Conservation (phyloP, 352 stramenopile genomes). For the Pythium utonaiense region DNA sequence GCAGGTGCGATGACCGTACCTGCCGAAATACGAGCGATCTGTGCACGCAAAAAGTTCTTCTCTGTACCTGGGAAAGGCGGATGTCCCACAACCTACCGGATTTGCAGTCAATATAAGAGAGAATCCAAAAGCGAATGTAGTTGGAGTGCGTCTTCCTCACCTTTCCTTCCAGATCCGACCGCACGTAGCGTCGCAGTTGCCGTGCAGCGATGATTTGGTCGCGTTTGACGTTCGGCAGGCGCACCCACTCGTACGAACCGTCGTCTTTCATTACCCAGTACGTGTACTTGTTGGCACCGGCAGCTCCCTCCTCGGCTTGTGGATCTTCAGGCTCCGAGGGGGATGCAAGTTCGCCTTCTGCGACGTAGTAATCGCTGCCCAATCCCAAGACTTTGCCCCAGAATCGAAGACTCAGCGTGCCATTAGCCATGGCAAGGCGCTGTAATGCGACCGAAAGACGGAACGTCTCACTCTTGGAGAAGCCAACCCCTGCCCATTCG, state of each 20-base stretch:
- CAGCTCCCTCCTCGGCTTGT: constrained; percentile 59
- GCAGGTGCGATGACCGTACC: constrained; percentile 76
- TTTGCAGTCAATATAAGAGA: not conserved
- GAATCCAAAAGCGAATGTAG: not conserved
- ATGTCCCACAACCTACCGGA: constrained; percentile 54
- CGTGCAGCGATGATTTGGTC: constrained; percentile 78
- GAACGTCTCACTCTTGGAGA: constrained; percentile 73
- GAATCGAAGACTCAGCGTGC: constrained; percentile 74
- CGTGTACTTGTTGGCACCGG: constrained; percentile 85
- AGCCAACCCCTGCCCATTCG: constrained; percentile 72
- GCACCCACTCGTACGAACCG: constrained; percentile 74
- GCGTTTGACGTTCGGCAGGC: constrained; percentile 69
- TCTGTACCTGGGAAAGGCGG: constrained; percentile 87
- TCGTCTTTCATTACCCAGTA: constrained; percentile 89
- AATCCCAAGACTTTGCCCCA: constrained; percentile 86
- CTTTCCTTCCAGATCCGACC: constrained; percentile 75
- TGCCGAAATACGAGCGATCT: constrained; percentile 88
- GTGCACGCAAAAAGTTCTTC: constrained; percentile 81
- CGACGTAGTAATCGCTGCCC: constrained; percentile 78
- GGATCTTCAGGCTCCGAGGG: constrained; percentile 58
- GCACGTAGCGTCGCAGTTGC: constrained; percentile 78
- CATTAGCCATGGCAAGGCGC: constrained; percentile 47
- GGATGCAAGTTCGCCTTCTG: constrained; percentile 62
- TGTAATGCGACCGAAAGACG: constrained; percentile 63
- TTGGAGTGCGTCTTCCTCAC: constrained; percentile 19